These are phyloP conservation scores for Pseudisothecium myosuroides DNA, from an alignment of 225 moss, liverwort and hornwort genomes.

Conservation along the genomic window DNA sequence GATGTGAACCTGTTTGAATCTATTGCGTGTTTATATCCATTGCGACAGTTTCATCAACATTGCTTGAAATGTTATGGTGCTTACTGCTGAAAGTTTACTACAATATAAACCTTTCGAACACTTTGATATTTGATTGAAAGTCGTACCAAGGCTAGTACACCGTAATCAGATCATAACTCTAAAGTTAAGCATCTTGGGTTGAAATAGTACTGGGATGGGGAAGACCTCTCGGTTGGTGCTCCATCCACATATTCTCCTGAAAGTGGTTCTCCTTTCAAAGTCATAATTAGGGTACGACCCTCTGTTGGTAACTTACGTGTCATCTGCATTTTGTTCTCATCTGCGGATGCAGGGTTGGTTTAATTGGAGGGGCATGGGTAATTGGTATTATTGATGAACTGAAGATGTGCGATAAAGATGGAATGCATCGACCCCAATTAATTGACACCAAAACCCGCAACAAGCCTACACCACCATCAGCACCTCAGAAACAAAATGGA, in stretches of 20 bases:
- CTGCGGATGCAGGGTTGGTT: slow-evolving; percentile 52
- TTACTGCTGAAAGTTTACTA: not conserved
- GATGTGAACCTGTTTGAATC: not conserved
- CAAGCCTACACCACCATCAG: slow-evolving; percentile 66
- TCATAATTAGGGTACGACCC: not conserved
- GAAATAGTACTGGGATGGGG: not conserved
- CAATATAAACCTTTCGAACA: too few relatives aligned
- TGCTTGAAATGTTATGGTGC: not conserved
- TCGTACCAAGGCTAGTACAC: too few relatives aligned
- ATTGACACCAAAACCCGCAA: slow-evolving; percentile 91
- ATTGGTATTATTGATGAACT: slow-evolving; percentile 96
- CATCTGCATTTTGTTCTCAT: not conserved
- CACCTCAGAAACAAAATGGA: slow-evolving; percentile 93
- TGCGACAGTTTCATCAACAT: not conserved
- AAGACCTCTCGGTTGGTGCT: not conserved
- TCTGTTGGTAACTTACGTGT: not conserved
- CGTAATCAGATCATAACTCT: too few relatives aligned
- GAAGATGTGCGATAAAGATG: slow-evolving; percentile 64
- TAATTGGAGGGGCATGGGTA: slow-evolving; percentile 75
- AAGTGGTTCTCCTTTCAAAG: not conserved
- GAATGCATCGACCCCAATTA: slow-evolving; percentile 60
- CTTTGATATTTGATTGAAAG: too few relatives aligned
- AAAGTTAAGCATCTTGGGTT: not conserved
- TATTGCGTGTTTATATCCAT: not conserved
- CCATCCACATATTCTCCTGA: not conserved